Base-by-base conservation (phyloP, 2,329 filamentous ascomycete species). In the Epichloe gansuensis region DNA sequence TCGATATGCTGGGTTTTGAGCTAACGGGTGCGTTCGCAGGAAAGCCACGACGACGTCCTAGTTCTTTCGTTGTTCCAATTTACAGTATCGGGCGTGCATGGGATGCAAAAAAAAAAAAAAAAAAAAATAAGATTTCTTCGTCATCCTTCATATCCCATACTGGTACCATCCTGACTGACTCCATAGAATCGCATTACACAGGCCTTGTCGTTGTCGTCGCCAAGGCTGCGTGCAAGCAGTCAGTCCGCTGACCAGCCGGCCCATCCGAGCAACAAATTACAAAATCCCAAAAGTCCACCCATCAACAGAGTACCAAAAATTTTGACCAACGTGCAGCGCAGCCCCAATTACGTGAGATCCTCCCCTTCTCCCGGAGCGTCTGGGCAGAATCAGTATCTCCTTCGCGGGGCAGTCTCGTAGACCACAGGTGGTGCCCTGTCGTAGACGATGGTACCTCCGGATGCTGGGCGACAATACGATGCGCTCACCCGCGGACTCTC, bases 401-500 rank as follows among this genome's bases (percentile, higher is more conserved):
- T 39, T 7, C n/a, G 9, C 17, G 50, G 34, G n/a, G n/a, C 34
- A 6, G 50, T 35, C 34, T 39, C 46, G 41, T 53, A 48, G 21
- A 51, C 48, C n/a, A 51, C 48, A 7, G 39, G 46, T n/a, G 46
- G 39, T 21, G 37, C 39, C 53, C 65, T 62, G 59, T 72, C 69
- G 53, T 74, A 73, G 31, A 74, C 65, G 31, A 75, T 66, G 13
- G 55, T 28, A 62, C 59, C 46, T 55, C 59, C 57, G 62, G 62
- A 38, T 12, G 39, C 46, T 21, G 50, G 50, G 35, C 48, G 46
- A 46, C 42, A 23, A 13, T 47, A 52, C 59, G 63, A 52, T 51
- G 64, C 63, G 65, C 72, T 74, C 47, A 70, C 64, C 35, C 71
- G 66, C 41, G 73, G 74, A 57, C 70, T 72, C 55, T 67, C 64